Percentiles rank a stretch among this genome's conserved stretches.
Conservation (phyloP, 106 monocot genomes). For the Vanilla planifolia region DNA sequence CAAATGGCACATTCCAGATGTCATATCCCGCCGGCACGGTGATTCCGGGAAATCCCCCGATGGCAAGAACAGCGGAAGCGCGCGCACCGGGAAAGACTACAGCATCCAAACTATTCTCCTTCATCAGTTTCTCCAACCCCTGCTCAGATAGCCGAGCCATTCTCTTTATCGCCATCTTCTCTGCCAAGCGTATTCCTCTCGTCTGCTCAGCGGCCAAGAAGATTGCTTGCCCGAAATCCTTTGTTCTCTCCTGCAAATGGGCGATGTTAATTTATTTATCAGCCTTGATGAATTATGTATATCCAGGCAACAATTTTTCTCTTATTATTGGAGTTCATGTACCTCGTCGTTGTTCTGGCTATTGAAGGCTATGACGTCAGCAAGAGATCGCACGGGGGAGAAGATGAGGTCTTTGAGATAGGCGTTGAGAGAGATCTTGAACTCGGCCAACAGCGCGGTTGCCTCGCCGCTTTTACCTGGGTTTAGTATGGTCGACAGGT, state of each 20-base stretch:
- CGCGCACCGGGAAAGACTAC: constrained; percentile 16
- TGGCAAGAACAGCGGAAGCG: constrained; percentile 21
- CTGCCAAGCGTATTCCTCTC: constrained; percentile 10
- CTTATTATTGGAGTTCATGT: not conserved
- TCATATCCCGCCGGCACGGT: constrained; percentile 40
- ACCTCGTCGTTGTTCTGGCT: constrained; percentile 33
- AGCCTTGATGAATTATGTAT: no score
- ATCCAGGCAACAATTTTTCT: no score
- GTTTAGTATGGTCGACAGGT: constrained; percentile 17
- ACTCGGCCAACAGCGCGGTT: constrained; percentile 28
- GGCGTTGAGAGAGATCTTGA: constrained; percentile 38
- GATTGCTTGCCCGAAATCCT: constrained; percentile 23
- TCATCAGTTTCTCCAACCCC: constrained; percentile 38
- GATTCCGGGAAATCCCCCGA: constrained; percentile 41
- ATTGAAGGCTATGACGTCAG: constrained; percentile 62
- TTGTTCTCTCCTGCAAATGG: constrained; percentile 19
- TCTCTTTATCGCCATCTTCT: constrained; percentile 1
- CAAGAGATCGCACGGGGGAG: constrained; percentile 50
- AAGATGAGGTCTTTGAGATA: constrained; percentile 32
- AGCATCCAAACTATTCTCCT: constrained; percentile 27
- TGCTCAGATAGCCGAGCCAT: constrained; percentile 16
- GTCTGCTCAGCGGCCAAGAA: constrained; percentile 28
- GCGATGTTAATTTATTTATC: no score
- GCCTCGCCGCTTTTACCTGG: constrained; percentile 19
- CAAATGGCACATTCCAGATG: constrained; percentile 14